Evolutionary conservation across 768 basidiomycete species (phyloP), one percentile per base, ranked within the genome.

Genomic region (Russula vinacea): DNA sequence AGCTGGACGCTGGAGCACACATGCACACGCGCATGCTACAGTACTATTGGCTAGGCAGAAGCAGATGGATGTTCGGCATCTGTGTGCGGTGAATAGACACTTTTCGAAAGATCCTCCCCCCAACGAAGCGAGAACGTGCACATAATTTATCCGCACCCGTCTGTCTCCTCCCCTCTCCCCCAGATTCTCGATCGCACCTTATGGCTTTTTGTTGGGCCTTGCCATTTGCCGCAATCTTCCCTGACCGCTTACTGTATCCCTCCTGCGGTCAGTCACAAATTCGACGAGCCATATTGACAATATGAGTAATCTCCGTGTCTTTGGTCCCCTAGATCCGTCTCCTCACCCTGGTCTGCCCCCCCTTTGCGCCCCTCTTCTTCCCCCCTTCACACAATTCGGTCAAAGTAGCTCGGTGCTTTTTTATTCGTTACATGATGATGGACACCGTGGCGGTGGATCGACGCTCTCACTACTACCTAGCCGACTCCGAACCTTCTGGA

Each of bases 31-130:
- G 29, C 29, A 29, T 5, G 29, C 29, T 29, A 29, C 29, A 29
- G 29, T 29, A 29, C 29, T 29, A 29, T 29, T 29, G 29, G 29
- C 29, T 17, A 45, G 40, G 26, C 29, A n/a, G n/a, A 39, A 33
- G 63, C 58, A 32, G 16, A 29, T 40, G 29, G 63, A 64, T 59
- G 58, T n/a, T 47, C 58, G 54, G 51, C 35, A 58, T n/a, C 26
- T 63, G 50, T 52, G 63, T 37, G 16, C 22, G 44, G 17, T 13
- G 39, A 5, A 11, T 37, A 14, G 32, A 35, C 10, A 14, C 40
- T n/a, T 52, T 33, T 13, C 14, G 5, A 16, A 44, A 26, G 44
- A 13, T 42, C 32, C 32, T 29, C 56, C 58, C 45, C 52, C 35
- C 35, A 8, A 7, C 35, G 8, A 5, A 29, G 40, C 54, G 42